Evolutionary conservation across 2,329 filamentous ascomycete species (phyloP).

Genomic region (Escovopsis sp.): DNA sequence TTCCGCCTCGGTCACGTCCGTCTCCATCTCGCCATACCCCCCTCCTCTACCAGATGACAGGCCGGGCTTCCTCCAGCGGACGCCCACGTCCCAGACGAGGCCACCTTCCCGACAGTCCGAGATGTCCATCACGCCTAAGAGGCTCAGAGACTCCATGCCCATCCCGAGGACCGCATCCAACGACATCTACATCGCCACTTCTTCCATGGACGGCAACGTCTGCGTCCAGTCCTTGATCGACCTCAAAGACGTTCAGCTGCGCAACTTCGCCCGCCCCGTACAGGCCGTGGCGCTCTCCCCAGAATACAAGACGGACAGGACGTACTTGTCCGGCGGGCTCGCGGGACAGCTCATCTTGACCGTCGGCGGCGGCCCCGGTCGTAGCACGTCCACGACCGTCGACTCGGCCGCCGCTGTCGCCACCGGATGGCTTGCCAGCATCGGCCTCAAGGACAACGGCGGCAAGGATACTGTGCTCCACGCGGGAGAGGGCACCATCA

Average conservation of each 20-base stretch:
- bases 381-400: conserved; percentile 77
- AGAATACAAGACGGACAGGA: conserved; percentile 77
- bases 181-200: conserved; percentile 82
- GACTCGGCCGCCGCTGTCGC: conserved; percentile 69
- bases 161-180: conserved; percentile 70
- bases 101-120: conserved; percentile 17
- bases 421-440: conserved; percentile 79
- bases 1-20: conserved; percentile 72
- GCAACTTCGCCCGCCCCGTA: conserved; percentile 86
- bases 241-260: conserved; percentile 73
- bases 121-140: conserved; percentile 34
- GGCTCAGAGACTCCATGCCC: conserved; percentile 32
- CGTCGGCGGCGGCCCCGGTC: conserved; percentile 60
- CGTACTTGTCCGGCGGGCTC: conserved; percentile 79
- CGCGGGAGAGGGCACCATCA: conserved; percentile 82
- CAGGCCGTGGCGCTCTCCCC: conserved; percentile 89
- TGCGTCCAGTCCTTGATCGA: conserved; percentile 82
- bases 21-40: conserved; percentile 81
- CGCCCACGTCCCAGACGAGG: conserved; percentile 19
- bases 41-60: conserved; percentile 32
- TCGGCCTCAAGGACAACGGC: conserved; percentile 55
- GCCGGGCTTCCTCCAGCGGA: conserved; percentile 24
- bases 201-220: conserved; percentile 90
- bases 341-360: conserved; percentile 82
- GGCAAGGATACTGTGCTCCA: conserved; percentile 81